phyloP scores from a whole-genome alignment of 2,329 filamentous ascomycete genomes.

The Ambrosiella beaveri region DNA sequence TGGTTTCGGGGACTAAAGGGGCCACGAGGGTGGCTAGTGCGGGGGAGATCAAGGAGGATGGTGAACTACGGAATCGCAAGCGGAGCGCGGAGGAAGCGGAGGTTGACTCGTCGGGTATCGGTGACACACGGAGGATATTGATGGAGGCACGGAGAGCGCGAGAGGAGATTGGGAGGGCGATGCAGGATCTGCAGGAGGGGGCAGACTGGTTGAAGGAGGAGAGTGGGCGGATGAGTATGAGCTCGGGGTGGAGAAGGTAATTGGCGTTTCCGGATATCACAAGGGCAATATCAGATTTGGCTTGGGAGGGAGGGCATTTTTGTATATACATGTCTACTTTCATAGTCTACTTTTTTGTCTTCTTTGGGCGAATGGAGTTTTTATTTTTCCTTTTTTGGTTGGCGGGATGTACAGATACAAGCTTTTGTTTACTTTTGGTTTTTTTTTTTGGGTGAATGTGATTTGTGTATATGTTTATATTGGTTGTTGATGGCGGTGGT shows the following conservation, averaged over 20 bases:
- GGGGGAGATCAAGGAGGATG: background rate
- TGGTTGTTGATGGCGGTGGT: background rate
- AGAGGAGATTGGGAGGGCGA: constrained; percentile 25
- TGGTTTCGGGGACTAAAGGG: constrained; percentile 4
- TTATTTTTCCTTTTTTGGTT: background rate
- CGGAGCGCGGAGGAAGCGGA: constrained; percentile 18
- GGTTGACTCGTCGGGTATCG: constrained; percentile 10
- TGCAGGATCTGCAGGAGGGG: constrained; percentile 29
- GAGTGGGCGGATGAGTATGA: constrained; percentile 22
- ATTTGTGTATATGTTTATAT: background rate
- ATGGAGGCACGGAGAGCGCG: constrained; percentile 25
- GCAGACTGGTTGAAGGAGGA: constrained; percentile 30
- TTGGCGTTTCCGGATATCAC: background rate
- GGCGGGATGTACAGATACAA: background rate
- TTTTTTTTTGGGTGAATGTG: background rate
- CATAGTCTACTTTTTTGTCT: background rate
- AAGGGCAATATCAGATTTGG: background rate
- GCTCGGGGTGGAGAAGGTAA: background rate
- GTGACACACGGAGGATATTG: constrained; percentile 23
- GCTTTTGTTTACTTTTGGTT: background rate
- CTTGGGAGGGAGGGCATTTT: background rate
- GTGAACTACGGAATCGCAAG: constrained; percentile 20
- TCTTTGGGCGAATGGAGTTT: constrained; percentile 2
- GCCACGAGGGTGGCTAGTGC: background rate
- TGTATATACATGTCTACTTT: background rate